phyloP scores from a whole-genome alignment of 371 early-diverging fungal species.

The Capillidium heterosporum region DNA sequence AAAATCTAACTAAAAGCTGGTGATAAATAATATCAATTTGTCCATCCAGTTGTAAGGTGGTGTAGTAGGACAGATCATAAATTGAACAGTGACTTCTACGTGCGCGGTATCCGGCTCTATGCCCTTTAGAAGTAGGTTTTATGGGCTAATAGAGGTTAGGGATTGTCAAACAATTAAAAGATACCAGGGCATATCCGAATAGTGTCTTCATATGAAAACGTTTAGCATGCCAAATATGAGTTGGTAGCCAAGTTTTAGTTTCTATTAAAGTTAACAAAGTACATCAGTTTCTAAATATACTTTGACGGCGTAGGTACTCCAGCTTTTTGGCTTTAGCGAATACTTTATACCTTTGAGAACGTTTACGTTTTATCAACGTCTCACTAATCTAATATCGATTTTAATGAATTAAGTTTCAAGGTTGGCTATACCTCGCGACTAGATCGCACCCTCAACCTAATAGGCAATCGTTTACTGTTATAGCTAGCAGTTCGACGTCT shows the following conservation, averaged over 20 bases:
- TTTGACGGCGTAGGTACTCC: conserved; percentile 34
- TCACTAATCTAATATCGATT: background rate
- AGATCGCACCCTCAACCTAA: conserved; percentile 51
- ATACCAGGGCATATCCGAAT: conserved; percentile 70
- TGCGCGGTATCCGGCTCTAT: conserved; percentile 52
- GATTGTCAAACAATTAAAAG: background rate
- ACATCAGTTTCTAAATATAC: conserved; percentile 9
- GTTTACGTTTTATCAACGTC: conserved; percentile 15
- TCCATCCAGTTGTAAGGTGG: conserved; percentile 53
- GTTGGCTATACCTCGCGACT: conserved; percentile 32
- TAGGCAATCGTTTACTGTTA: conserved; percentile 71
- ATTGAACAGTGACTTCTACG: conserved; percentile 46
- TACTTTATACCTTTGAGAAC: conserved; percentile 14
- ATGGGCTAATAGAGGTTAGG: conserved; percentile 27
- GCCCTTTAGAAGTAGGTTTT: conserved; percentile 72
- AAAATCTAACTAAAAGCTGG: background rate
- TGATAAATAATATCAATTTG: background rate
- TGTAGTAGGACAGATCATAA: conserved; percentile 69
- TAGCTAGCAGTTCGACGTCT: conserved; percentile 82
- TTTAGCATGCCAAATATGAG: conserved; percentile 97
- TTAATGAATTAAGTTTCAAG: background rate
- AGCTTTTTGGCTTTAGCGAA: conserved; percentile 5
- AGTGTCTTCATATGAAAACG: conserved; percentile 78
- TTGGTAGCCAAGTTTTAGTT: conserved; percentile 78
- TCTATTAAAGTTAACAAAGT: conserved; percentile 13